A percentile compares a stretch with the other conserved stretches of the same genome.
phyloP scores from a whole-genome alignment of 352 stramenopile species.

The Phytophthora nicotianae region DNA sequence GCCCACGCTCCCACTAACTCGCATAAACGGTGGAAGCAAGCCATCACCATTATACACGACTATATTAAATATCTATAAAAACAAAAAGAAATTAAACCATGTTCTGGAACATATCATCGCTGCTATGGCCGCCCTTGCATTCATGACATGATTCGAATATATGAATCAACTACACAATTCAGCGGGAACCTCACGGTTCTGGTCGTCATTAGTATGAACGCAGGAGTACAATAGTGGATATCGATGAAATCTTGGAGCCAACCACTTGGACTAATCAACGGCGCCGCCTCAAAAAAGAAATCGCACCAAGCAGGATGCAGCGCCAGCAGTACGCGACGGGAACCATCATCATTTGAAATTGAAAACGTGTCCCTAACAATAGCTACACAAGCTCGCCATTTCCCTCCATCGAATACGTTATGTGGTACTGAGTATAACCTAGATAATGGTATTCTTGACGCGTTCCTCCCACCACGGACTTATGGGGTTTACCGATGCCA shows the following conservation, averaged over 20 bases:
- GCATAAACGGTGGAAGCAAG: neutral
- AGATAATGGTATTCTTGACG: no score
- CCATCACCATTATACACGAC: neutral
- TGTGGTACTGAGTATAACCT: no score
- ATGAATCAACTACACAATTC: neutral
- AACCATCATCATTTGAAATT: neutral
- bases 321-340: neutral
- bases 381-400: neutral
- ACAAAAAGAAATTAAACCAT: neutral
- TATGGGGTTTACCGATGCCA: no score
- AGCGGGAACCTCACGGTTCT: neutral
- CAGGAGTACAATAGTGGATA: neutral
- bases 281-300: neutral
- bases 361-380: neutral
- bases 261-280: neutral
- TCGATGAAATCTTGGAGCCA: neutral
- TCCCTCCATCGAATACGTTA: no score
- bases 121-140: neutral
- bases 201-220: neutral
- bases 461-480: no score
- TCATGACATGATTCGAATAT: neutral
- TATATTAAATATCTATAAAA: neutral
- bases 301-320: neutral
- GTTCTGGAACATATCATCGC: neutral
- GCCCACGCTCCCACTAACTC: neutral